Evolutionary conservation across 768 basidiomycete species (phyloP).

Genomic region (Fistulinella prunicolor): DNA sequence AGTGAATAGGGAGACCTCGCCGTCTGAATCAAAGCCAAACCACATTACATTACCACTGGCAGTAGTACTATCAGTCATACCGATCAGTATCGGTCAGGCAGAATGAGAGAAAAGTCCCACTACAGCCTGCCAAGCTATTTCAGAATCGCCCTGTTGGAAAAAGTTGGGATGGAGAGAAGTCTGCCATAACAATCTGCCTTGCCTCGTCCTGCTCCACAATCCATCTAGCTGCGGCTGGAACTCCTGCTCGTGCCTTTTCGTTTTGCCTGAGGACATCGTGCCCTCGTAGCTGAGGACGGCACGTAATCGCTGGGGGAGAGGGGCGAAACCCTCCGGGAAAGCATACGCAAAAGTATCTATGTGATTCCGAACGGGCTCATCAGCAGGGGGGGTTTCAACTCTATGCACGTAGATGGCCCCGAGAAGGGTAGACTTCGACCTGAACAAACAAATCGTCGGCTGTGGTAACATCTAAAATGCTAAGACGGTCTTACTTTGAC

Average conservation of each 20-base stretch:
- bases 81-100: background rate
- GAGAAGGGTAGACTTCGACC: slow-evolving; percentile 2
- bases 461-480: background rate
- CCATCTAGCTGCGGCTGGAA: background rate
- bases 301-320: slow-evolving; percentile 1
- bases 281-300: slow-evolving; percentile 10
- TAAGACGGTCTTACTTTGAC: background rate
- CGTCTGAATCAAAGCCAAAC: background rate
- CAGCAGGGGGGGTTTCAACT: background rate
- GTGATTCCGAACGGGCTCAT: background rate
- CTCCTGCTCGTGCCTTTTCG: rapidly evolving
- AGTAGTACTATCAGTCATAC: background rate
- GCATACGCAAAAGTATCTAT: slow-evolving; percentile 5
- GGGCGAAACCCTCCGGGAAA: slow-evolving; percentile 3
- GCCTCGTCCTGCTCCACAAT: background rate
- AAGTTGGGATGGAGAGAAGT: background rate
- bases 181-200: background rate
- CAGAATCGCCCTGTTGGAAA: background rate
- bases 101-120: slow-evolving; percentile 2
- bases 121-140: slow-evolving; percentile 12
- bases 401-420: slow-evolving; percentile 19
- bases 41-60: too few relatives aligned
- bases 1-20: too few relatives aligned
- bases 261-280: rapidly evolving
- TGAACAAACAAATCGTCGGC: background rate